phyloP scores from a whole-genome alignment of 2,329 filamentous ascomycete genomes.

The Rutstroemia sp. region DNA sequence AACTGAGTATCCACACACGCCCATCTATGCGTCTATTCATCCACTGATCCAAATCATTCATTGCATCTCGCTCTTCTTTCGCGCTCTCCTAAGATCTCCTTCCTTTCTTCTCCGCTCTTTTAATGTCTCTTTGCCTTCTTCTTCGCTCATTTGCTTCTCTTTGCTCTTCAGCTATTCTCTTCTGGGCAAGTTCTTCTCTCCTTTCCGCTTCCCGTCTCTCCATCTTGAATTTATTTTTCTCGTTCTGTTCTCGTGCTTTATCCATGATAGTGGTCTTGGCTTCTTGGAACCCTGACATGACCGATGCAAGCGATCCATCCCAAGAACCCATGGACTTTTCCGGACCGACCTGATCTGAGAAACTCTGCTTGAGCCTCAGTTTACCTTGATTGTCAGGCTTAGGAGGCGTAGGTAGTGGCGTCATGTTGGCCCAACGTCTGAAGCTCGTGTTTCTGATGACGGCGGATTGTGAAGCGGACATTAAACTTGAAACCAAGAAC shows the following conservation, averaged over 20 bases:
- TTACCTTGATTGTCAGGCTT: background rate
- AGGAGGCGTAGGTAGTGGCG: constrained; percentile 13
- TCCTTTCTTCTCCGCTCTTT: background rate
- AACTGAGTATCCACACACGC: too few species aligned
- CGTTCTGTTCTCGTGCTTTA: background rate
- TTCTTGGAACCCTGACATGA: background rate
- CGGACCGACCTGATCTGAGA: background rate
- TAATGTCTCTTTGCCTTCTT: background rate
- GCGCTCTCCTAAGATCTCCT: background rate
- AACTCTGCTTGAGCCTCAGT: too few species aligned
- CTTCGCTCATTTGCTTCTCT: background rate
- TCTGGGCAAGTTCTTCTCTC: background rate
- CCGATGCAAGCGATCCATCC: background rate
- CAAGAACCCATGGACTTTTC: background rate
- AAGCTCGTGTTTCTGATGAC: constrained; percentile 36
- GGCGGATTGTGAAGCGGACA: constrained; percentile 37
- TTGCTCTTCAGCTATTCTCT: background rate
- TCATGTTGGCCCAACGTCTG: constrained; percentile 33
- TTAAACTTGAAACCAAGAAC: constrained; percentile 42
- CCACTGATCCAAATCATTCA: too few species aligned
- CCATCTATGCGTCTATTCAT: too few species aligned
- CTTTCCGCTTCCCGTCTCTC: background rate
- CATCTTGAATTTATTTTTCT: background rate
- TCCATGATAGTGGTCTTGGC: background rate
- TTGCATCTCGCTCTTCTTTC: background rate